Base-by-base conservation (phyloP, 371 early-diverging fungal species). In the Amoeboradix gromovi region DNA sequence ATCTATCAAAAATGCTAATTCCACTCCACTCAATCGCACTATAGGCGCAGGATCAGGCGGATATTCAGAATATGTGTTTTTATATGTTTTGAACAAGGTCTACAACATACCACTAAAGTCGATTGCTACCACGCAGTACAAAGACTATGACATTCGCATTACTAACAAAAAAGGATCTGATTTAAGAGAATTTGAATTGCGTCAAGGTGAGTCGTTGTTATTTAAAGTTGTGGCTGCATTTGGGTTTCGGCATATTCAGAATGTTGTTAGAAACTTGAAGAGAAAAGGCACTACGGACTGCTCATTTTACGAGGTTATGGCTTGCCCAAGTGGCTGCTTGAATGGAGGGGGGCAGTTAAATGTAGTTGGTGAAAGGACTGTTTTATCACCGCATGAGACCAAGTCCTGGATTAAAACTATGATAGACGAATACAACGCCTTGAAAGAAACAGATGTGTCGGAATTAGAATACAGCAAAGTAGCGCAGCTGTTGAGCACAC, bases 191-290 rank as follows among this genome's bases (percentile, higher is more conserved):
- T 48, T 48, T 48, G 48, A 48, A n/a, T 67, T 67, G 28, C 5
- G 12, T 67, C 17, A 67, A 67, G 5, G 5, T 67, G 67, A 67
- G 5, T 17, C 12, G 12, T n/a, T 2, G 2, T 12, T n/a, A 28
- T 5, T 67, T 5, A 67, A 67, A 28, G 67, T 92, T 78, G 91
- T 89, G 0, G 78, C 85, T 0, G 87, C 88, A 0, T 93, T 93
- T 76, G 95, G 97, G 0, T 96, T 96, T 80, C 82, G 92, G 29
- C 92, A 96, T 74, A 88, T 96, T 71, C 95, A 96, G 77, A 94
- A 91, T 70, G 74, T 92, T 68, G 88, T 94, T 27, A 86, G 94
- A 28, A 89, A 87, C 66, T 1, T 31, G 27, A 30, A 1, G 29
- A 31, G 67, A 30, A 29, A n/a, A 31, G 27, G 66, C 70, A 2